These are phyloP conservation scores for Hyphodiscus hymeniophilus DNA, from an alignment of 495 filamentous ascomycete genomes.

Conservation along the genomic window DNA sequence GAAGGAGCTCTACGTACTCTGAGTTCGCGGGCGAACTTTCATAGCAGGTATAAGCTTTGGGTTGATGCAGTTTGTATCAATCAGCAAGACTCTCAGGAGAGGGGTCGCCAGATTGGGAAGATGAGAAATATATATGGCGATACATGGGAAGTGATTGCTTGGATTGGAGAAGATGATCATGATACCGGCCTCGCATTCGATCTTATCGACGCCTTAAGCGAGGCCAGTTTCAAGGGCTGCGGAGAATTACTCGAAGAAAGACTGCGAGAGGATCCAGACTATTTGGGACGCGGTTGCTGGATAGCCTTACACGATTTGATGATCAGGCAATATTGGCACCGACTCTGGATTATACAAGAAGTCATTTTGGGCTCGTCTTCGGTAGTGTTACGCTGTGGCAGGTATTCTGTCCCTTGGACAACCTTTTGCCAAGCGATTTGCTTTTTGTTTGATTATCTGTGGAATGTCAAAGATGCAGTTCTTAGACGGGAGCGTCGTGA, in stretches of 20 bases:
- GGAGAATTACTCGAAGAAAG: background rate
- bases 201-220: background rate
- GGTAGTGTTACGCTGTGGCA: constrained; percentile 12
- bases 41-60: constrained; percentile 16
- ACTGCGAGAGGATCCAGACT: constrained; percentile 2
- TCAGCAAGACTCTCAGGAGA: constrained; percentile 25
- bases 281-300: constrained; percentile 7
- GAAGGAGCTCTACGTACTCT: constrained; percentile 9
- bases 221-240: background rate
- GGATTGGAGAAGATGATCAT: constrained; percentile 20
- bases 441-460: constrained; percentile 6
- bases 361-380: constrained; percentile 5
- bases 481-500: constrained; percentile 7
- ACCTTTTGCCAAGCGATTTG: constrained; percentile 16
- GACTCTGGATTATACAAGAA: constrained; percentile 18
- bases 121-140: constrained; percentile 26
- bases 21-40: background rate
- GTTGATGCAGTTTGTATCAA: constrained; percentile 34
- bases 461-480: constrained; percentile 12
- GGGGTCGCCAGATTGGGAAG: constrained; percentile 21
- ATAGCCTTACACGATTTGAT: constrained; percentile 5
- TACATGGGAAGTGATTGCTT: constrained; percentile 18
- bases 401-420: constrained; percentile 9
- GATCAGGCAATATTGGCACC: constrained; percentile 8
- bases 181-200: constrained; percentile 3